Evolutionary conservation across 257 asterid genomes (phyloP).

Genomic region (Parsonsia alboflavescens): DNA sequence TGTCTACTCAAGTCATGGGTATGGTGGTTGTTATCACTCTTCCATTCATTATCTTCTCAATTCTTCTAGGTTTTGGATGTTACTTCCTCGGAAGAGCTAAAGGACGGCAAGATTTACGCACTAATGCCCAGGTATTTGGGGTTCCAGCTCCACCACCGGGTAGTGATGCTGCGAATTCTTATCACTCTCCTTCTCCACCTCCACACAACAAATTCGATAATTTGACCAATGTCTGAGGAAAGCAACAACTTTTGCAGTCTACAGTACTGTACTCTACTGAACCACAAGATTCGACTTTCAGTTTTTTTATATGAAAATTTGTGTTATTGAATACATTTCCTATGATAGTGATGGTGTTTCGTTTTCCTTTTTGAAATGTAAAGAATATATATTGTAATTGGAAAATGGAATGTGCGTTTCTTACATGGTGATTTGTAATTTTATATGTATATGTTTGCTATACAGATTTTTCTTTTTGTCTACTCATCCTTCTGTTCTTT

Average conservation of each 20-base stretch:
- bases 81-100: slow-evolving; percentile 70
- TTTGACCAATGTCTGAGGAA: slow-evolving; percentile 14
- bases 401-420: too few species aligned
- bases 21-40: slow-evolving; percentile 78
- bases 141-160: slow-evolving; percentile 77
- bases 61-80: slow-evolving; percentile 78
- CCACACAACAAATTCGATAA: neutral
- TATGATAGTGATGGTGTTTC: too few species aligned
- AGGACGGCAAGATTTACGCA: slow-evolving; percentile 63
- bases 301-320: too few species aligned
- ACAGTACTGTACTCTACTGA: neutral
- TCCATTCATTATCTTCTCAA: slow-evolving; percentile 66
- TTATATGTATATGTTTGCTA: too few species aligned
- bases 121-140: slow-evolving; percentile 68
- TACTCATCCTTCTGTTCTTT: too few species aligned
- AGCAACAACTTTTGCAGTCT: neutral
- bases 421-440: too few species aligned
- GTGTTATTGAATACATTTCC: too few species aligned
- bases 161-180: slow-evolving; percentile 17
- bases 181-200: slow-evolving; percentile 19
- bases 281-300: too few species aligned
- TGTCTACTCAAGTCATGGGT: slow-evolving; percentile 40
- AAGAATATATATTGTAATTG: too few species aligned
- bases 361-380: too few species aligned
- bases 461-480: too few species aligned